phyloP scores from a whole-genome alignment of 768 basidiomycete species.

The Phanerodontia chrysosporium region DNA sequence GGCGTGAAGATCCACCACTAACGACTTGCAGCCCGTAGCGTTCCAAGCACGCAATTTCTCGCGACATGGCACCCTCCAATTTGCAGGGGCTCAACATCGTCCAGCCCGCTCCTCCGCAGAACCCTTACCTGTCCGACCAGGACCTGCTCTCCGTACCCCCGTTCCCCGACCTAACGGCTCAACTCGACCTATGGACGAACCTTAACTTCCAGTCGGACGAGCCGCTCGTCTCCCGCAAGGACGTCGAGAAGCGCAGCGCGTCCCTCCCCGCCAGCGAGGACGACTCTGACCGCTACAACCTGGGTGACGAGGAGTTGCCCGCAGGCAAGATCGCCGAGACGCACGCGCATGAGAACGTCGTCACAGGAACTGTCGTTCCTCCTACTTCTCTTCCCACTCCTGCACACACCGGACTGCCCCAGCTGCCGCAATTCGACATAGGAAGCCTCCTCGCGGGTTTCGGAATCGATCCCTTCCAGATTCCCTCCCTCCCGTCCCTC shows the following conservation, averaged over 20 bases:
- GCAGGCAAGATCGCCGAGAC: slow-evolving; percentile 38
- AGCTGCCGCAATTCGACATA: slow-evolving; percentile 41
- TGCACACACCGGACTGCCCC: slow-evolving; percentile 14
- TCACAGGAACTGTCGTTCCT: slow-evolving; percentile 42
- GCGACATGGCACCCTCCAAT: slow-evolving; percentile 53
- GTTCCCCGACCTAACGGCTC: slow-evolving; percentile 71
- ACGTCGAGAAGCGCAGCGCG: slow-evolving; percentile 19
- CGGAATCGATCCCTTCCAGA: slow-evolving; percentile 40
- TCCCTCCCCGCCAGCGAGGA: slow-evolving; percentile 16
- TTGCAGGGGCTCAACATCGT: slow-evolving; percentile 82
- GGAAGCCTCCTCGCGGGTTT: slow-evolving; percentile 33
- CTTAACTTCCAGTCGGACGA: slow-evolving; percentile 78
- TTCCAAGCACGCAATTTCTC: slow-evolving; percentile 18
- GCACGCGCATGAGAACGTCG: slow-evolving; percentile 57
- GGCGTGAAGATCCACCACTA: background rate
- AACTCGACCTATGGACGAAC: slow-evolving; percentile 83
- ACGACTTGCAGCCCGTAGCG: background rate
- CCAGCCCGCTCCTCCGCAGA: slow-evolving; percentile 43
- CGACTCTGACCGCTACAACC: slow-evolving; percentile 30
- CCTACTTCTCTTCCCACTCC: slow-evolving; percentile 16
- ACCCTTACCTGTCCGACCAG: slow-evolving; percentile 36
- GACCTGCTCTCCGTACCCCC: slow-evolving; percentile 60
- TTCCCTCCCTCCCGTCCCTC: slow-evolving; percentile 19
- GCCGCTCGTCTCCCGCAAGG: slow-evolving; percentile 35
- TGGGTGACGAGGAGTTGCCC: slow-evolving; percentile 40